Base-by-base conservation (phyloP, 2,329 filamentous ascomycete species). In the Fusarium secorum region DNA sequence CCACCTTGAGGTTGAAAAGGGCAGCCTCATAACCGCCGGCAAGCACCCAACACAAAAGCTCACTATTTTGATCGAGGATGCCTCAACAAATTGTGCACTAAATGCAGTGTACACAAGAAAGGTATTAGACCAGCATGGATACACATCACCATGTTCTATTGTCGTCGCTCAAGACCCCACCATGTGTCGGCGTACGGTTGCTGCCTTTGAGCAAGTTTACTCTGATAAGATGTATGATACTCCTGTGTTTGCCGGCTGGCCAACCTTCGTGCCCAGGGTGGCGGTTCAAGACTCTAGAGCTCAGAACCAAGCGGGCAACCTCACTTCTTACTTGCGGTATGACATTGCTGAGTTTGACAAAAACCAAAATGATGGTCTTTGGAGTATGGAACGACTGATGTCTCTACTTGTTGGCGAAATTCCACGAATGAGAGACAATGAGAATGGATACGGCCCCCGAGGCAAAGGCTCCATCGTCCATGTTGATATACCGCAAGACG, bases 31-130 rank as follows among this genome's bases (percentile, higher is more conserved):
- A 22, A 28, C 24, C 18, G 11, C 38, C 9, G 18, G 11, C 17
- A 59, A 24, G 15, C 18, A 7, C 26, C 30, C 28, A 26, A 17
- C 8, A 18, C 42, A 70, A 11, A 39, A 14, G 7, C 44, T 75
- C 11, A 58, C 46, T 11, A 38, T 73, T 33, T 57, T 74, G 35
- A 49, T 74, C 4, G 73, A 74, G 28, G 70, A 74, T 45, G 28
- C 51, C n/a, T 75, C 68, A 11, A 75, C 70, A 7, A 75, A 75
- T 36, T 75, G 72, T 24, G 68, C 61, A 5, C 70, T 73, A 33
- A 75, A 75, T 20, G 70, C 73, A 13, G 32, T 42, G 8, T 64
- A 70, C n/a, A 67, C 72, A 11, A 64, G 65, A 48, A 62, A 63
- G 22, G 42, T 74, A 6, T 59, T 74, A 11, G 68, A 75, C 24